These are phyloP conservation scores for Leptomonas pyrrhocoris DNA, from an alignment of 208 protist genomes.

Conservation along the genomic window DNA sequence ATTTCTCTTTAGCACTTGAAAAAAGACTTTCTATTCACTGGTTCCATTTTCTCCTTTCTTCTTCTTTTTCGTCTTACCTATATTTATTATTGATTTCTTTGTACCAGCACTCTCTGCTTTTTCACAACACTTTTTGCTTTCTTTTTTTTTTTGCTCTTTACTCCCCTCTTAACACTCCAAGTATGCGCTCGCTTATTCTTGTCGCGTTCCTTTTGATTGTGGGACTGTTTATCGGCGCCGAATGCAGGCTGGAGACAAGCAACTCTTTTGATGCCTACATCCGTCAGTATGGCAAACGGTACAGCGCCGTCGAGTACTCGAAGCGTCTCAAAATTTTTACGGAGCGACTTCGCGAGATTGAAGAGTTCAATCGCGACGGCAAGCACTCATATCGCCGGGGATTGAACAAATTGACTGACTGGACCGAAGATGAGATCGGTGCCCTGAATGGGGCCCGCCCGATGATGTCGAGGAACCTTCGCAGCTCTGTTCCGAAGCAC, in stretches of 20 bases:
- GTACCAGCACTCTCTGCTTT: background rate
- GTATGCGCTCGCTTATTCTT: background rate
- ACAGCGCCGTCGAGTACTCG: conserved; percentile 40
- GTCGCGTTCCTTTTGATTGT: background rate
- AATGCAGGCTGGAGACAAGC: background rate
- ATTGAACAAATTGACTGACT: conserved; percentile 57
- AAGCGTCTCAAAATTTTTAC: conserved; percentile 44
- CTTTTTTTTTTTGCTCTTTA: conserved; percentile 20
- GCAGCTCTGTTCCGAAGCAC: conserved; percentile 2
- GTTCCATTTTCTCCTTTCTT: conserved; percentile 2
- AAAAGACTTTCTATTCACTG: too few relatives aligned
- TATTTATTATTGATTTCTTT: background rate
- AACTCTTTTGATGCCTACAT: conserved; percentile 48
- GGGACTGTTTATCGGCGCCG: background rate
- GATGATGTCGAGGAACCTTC: conserved; percentile 25
- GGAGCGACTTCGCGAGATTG: conserved; percentile 32
- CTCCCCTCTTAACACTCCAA: background rate
- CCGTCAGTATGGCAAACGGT: conserved; percentile 40
- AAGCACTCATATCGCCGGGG: conserved; percentile 27
- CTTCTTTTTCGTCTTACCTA: too few relatives aligned
- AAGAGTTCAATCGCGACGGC: conserved; percentile 31
- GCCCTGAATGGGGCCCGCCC: conserved; percentile 30
- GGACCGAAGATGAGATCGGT: conserved; percentile 51
- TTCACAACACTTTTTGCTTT: conserved; percentile 6
- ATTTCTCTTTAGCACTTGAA: too few relatives aligned